Evolutionary conservation across 768 basidiomycete genomes (phyloP).

Genomic region (Boletus sensibilis): DNA sequence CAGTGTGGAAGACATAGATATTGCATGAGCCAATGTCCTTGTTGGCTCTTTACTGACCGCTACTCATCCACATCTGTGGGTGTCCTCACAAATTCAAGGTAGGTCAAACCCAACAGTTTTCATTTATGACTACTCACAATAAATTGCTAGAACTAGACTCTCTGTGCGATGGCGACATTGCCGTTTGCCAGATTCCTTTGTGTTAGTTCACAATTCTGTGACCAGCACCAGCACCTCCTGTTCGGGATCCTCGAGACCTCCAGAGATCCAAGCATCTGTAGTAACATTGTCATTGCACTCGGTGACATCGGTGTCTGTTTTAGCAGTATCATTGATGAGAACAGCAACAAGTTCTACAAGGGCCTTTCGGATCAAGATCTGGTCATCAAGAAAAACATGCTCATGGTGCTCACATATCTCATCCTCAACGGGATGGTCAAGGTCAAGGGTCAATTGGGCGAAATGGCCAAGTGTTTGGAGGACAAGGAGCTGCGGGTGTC

Average conservation of each 20-base stretch:
- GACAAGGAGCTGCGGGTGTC: constrained; percentile 84
- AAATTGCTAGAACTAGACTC: constrained; percentile 66
- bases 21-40: constrained; percentile 82
- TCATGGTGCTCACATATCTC: constrained; percentile 96
- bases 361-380: constrained; percentile 85
- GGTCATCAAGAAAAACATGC: constrained; percentile 97
- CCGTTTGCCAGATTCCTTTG: constrained; percentile 96
- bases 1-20: constrained; percentile 81
- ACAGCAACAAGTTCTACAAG: constrained; percentile 91
- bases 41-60: constrained; percentile 81
- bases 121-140: constrained; percentile 6
- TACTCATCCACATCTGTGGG: constrained; percentile 88
- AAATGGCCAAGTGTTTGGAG: constrained; percentile 99
- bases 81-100: constrained; percentile 92
- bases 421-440: constrained; percentile 99
- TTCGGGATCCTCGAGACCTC: constrained; percentile 95
- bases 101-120: neutral
- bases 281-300: constrained; percentile 96
- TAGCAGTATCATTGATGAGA: constrained; percentile 95
- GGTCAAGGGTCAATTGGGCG: constrained; percentile 97
- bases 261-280: constrained; percentile 83
- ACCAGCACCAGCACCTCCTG: constrained; percentile 79
- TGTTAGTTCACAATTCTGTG: constrained; percentile 92
- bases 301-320: constrained; percentile 98
- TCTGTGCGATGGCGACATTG: constrained; percentile 84